Conservation (phyloP, 2,329 filamentous ascomycete genomes). For the Macrophomina phaseolina region DNA sequence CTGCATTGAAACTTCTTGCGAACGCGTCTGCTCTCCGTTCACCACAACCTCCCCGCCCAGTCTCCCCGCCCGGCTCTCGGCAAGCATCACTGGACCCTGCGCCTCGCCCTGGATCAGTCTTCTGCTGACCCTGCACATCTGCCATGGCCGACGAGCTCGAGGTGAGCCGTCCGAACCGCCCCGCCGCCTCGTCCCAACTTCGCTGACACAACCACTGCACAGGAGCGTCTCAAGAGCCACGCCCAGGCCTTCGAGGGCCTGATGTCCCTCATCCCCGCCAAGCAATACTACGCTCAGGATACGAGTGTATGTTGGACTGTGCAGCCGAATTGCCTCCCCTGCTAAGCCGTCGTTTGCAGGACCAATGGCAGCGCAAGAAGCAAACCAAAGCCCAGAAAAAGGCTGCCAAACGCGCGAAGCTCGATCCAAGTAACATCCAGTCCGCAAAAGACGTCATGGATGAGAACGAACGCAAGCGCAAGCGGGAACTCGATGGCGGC, state of each 20-base stretch:
- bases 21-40: not conserved
- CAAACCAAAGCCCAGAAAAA: slow-evolving; percentile 89
- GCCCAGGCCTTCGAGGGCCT: slow-evolving; percentile 85
- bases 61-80: not conserved
- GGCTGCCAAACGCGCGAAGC: slow-evolving; percentile 82
- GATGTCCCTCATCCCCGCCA: slow-evolving; percentile 85
- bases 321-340: slow-evolving; percentile 11
- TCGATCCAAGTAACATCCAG: slow-evolving; percentile 89
- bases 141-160: slow-evolving; percentile 50
- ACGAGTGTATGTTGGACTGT: slow-evolving; percentile 68
- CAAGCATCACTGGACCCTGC: not conserved
- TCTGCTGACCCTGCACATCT: not conserved
- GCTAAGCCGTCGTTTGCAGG: slow-evolving; percentile 56
- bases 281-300: slow-evolving; percentile 89
- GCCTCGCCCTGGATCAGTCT: not conserved
- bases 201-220: slow-evolving; percentile 36
- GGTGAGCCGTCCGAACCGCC: slow-evolving; percentile 40
- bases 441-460: slow-evolving; percentile 93
- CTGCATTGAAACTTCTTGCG: slow-evolving; percentile 17
- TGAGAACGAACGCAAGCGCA: slow-evolving; percentile 80
- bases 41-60: not conserved
- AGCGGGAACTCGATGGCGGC: slow-evolving; percentile 68
- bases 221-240: slow-evolving; percentile 62
- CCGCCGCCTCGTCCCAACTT: slow-evolving; percentile 31
- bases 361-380: slow-evolving; percentile 95